Base-by-base conservation (phyloP, 2,329 filamentous ascomycete species). In the Chaetothyriales sp. region DNA sequence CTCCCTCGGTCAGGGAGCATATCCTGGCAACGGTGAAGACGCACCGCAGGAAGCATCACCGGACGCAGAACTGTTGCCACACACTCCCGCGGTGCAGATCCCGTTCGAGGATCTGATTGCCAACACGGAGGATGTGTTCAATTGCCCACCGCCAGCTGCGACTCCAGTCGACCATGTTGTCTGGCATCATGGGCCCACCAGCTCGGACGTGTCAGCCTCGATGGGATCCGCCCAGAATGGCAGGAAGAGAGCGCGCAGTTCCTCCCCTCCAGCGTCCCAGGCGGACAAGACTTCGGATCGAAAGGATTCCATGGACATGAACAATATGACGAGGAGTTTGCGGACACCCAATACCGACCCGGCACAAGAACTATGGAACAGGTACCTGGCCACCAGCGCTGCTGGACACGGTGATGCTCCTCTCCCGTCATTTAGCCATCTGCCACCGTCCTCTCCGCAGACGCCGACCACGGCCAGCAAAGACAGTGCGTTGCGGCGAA, bases 341-440 rank as follows among this genome's bases (percentile, higher is more conserved):
- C 80, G 76, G 57, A 83, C 82, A 1, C 81, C 81, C 10, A 78
- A 80, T 55, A 74, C 80, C 28, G 84, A 89, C 60, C 82, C 85
- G 39, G 83, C 83, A 2, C 67, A 82, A 28, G 83, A 89, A 56
- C 67, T 89, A 1, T 90, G 85, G 85, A 84, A 84, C 59, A 79
- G 83, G 49, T 87, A 86, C 62, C 77, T 83, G 39, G 66, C 79
- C 49, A 68, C 72, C 60, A 69, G 73, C 55, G 65, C 67, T 49
- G 63, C 70, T 12, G 65, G 66, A 44, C 63, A 67, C 6, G 64
- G 68, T 1, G 75, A 76, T 18, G 65, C 73, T 44, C 64, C 63
- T 43, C 80, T 79, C 58, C 77, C 78, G 42, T 69, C 75, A 15
- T 70, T 86, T 20, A 76, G 78, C 47, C 77, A 84, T 50, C 69